A percentile compares a stretch with the other conserved stretches of the same genome.
Evolutionary conservation across 2,329 filamentous ascomycete genomes (phyloP).

Genomic region (Fusarium paranaense): DNA sequence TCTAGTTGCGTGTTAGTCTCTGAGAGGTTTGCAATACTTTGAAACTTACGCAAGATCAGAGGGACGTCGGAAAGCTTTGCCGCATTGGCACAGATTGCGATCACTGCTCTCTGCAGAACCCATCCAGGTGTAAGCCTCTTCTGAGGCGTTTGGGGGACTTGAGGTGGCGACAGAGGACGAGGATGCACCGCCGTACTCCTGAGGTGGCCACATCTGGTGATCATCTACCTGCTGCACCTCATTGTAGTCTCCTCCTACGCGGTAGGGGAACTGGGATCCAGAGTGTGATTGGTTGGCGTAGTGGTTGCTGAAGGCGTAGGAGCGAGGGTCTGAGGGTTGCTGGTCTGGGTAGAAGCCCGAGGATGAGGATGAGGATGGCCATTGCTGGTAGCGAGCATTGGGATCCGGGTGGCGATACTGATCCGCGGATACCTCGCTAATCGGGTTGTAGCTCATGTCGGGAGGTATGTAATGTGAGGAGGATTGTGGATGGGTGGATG

Average conservation of each 20-base stretch:
- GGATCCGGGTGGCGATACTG: constrained; percentile 36
- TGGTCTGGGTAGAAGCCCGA: constrained; percentile 26
- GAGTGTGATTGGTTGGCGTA: constrained; percentile 35
- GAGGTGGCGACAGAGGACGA: constrained; percentile 38
- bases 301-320: constrained; percentile 27
- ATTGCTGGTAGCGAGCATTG: constrained; percentile 30
- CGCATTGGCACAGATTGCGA: constrained; percentile 37
- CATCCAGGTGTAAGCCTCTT: constrained; percentile 33
- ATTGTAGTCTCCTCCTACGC: constrained; percentile 15
- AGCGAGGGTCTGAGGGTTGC: constrained; percentile 31
- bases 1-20: constrained; percentile 23
- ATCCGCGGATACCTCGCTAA: constrained; percentile 27
- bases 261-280: constrained; percentile 22
- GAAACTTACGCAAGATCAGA: constrained; percentile 43
- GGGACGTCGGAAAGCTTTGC: constrained; percentile 42
- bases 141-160: constrained; percentile 35
- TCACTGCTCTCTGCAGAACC: constrained; percentile 24
- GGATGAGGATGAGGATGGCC: constrained; percentile 23
- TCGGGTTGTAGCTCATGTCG: constrained; percentile 36
- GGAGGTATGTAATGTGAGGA: constrained; percentile 10
- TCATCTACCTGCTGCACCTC: constrained; percentile 32
- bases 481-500: constrained; percentile 19
- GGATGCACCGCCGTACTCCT: constrained; percentile 31
- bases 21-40: not conserved
- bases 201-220: constrained; percentile 33